phyloP scores from a whole-genome alignment of 192 early-diverging fungal genomes.

The Umbelopsis sp. region DNA sequence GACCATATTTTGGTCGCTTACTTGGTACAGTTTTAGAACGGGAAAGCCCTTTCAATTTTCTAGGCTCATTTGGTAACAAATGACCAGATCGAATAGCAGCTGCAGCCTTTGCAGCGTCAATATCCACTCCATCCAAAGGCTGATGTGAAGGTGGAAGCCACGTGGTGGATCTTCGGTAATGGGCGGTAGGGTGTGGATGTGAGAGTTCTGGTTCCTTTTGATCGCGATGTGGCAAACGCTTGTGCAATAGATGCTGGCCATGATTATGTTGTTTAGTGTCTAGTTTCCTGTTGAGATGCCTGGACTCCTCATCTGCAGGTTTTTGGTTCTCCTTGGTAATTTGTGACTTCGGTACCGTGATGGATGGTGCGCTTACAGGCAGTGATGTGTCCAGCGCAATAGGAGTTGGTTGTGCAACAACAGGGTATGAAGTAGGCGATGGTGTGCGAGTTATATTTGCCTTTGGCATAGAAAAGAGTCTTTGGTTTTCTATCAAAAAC shows the following conservation, averaged over 20 bases:
- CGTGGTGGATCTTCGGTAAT: constrained; percentile 6
- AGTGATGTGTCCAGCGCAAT: neutral
- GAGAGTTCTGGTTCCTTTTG: neutral
- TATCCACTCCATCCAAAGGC: constrained; percentile 9
- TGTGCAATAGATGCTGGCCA: neutral
- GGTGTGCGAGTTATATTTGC: neutral
- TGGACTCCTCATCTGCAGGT: constrained; percentile 15
- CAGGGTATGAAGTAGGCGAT: neutral
- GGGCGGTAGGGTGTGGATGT: neutral
- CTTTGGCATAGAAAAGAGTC: constrained; percentile 25
- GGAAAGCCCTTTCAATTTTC: neutral
- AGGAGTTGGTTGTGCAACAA: neutral
- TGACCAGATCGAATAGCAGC: constrained; percentile 14
- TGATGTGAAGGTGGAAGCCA: constrained; percentile 12
- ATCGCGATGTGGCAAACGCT: neutral
- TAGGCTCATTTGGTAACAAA: constrained; percentile 13
- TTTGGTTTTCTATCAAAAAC: constrained; percentile 67
- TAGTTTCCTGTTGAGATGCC: neutral
- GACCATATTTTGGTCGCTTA: constrained; percentile 28
- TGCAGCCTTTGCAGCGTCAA: neutral
- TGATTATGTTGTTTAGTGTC: neutral
- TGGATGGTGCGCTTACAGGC: too few species aligned
- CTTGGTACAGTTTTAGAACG: constrained; percentile 32
- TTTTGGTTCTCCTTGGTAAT: neutral
- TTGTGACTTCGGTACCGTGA: neutral